Conservation (phyloP, 2,329 filamentous ascomycete species). For the Diaporthe sp. region DNA sequence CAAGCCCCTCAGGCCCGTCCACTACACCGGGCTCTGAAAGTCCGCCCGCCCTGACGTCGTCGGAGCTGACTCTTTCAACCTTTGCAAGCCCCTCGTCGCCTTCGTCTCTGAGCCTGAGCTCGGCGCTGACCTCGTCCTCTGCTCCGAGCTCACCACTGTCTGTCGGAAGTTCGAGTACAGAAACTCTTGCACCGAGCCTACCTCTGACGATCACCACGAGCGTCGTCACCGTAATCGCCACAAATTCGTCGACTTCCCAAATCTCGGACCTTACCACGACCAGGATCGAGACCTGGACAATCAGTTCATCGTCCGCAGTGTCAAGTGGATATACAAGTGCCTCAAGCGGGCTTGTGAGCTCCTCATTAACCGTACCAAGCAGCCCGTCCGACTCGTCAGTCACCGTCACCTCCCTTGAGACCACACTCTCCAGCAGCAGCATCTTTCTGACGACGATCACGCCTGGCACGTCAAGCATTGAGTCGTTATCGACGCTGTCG, state of each 20-base stretch:
- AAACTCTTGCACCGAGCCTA: background rate
- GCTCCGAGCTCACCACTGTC: conserved; percentile 6
- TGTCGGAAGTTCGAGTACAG: background rate
- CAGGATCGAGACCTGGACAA: conserved; percentile 14
- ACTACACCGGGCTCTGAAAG: background rate
- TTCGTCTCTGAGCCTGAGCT: background rate
- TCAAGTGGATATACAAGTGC: background rate
- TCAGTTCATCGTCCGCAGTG: conserved; percentile 4
- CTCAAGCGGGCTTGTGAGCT: background rate
- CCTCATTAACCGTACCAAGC: background rate
- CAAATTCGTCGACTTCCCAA: conserved; percentile 36
- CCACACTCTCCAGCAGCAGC: background rate
- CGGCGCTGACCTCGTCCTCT: background rate
- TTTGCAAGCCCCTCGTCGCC: conserved; percentile 3
- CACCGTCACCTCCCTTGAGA: too few relatives aligned
- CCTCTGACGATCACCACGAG: conserved; percentile 31
- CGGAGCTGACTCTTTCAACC: background rate
- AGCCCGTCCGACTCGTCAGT: too few relatives aligned
- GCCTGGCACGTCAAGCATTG: background rate
- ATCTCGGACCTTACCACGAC: conserved; percentile 35
- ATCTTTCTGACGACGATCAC: background rate
- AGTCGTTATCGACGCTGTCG: background rate
- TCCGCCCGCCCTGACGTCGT: background rate
- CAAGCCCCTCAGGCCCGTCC: background rate
- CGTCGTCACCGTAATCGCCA: conserved; percentile 27